phyloP scores from a whole-genome alignment of 176 grass and related monocot species.

The Cocos nucifera region DNA sequence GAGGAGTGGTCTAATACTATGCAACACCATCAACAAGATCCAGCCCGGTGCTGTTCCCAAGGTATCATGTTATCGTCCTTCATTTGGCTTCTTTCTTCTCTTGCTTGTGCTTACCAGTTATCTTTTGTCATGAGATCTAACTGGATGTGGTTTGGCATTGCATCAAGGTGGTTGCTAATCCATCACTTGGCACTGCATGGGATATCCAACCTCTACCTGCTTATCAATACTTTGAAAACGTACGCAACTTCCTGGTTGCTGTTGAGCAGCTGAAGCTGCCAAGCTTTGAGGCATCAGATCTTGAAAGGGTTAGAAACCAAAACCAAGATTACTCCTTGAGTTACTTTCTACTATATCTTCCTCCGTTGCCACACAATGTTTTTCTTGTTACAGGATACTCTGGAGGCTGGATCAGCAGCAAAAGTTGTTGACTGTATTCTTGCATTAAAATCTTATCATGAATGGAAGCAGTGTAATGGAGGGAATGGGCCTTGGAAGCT shows the following conservation, averaged over 20 bases:
- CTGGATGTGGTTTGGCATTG: neutral
- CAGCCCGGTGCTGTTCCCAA: slow-evolving; percentile 52
- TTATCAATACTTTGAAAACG: slow-evolving; percentile 90
- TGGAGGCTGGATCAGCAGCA: slow-evolving; percentile 49
- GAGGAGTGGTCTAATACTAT: slow-evolving; percentile 75
- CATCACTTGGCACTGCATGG: slow-evolving; percentile 24
- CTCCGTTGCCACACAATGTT: neutral
- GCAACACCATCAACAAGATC: slow-evolving; percentile 81
- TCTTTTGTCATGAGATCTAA: neutral
- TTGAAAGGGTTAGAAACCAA: slow-evolving; percentile 49
- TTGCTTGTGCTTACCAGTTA: neutral
- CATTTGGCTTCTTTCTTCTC: neutral
- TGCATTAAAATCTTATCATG: slow-evolving; percentile 61
- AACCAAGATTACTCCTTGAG: neutral
- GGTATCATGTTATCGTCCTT: slow-evolving; percentile 14
- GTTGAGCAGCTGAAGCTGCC: slow-evolving; percentile 54
- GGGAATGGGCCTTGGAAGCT: slow-evolving; percentile 36
- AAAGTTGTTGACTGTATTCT: slow-evolving; percentile 78
- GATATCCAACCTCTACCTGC: slow-evolving; percentile 62
- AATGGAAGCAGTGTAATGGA: slow-evolving; percentile 37
- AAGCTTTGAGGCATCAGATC: slow-evolving; percentile 73
- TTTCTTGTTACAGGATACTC: slow-evolving; percentile 50
- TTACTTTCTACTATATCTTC: too few relatives aligned
- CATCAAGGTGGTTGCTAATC: slow-evolving; percentile 27
- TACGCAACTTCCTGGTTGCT: slow-evolving; percentile 89